phyloP scores from a whole-genome alignment of 163 green algal genomes.

The Scenedesmus sp. region DNA sequence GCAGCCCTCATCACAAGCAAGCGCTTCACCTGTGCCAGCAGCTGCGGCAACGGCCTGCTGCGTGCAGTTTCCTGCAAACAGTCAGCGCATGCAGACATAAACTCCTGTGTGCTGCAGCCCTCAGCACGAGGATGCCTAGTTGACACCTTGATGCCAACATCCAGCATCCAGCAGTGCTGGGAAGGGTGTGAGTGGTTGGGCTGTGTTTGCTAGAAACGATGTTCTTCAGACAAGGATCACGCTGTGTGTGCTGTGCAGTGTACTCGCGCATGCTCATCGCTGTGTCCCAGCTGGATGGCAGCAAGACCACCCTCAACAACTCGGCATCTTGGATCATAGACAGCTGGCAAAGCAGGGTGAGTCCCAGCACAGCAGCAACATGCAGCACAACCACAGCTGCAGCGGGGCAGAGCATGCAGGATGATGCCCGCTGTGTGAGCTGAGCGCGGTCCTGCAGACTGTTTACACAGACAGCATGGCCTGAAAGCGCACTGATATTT shows the following conservation, averaged over 20 bases:
- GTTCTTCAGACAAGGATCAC: too few species aligned
- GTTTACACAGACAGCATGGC: background rate
- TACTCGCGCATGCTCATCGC: constrained; percentile 14
- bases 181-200: too few species aligned
- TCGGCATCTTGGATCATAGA: constrained; percentile 9
- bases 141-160: too few species aligned
- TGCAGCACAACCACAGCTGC: background rate
- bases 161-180: too few species aligned
- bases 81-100: background rate
- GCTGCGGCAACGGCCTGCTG: background rate
- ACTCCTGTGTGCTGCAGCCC: too few species aligned
- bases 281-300: constrained; percentile 30
- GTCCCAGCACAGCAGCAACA: background rate
- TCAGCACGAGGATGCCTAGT: too few species aligned
- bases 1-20: background rate
- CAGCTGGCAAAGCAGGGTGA: constrained; percentile 11
- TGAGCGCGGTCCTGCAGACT: background rate
- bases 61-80: background rate
- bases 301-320: constrained; percentile 26
- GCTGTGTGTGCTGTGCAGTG: background rate
- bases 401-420: background rate
- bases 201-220: too few species aligned
- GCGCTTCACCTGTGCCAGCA: background rate
- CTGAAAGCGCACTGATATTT: background rate
- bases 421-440: background rate